Conservation (phyloP, 2,329 filamentous ascomycete species). For the Neonectria magnoliae region DNA sequence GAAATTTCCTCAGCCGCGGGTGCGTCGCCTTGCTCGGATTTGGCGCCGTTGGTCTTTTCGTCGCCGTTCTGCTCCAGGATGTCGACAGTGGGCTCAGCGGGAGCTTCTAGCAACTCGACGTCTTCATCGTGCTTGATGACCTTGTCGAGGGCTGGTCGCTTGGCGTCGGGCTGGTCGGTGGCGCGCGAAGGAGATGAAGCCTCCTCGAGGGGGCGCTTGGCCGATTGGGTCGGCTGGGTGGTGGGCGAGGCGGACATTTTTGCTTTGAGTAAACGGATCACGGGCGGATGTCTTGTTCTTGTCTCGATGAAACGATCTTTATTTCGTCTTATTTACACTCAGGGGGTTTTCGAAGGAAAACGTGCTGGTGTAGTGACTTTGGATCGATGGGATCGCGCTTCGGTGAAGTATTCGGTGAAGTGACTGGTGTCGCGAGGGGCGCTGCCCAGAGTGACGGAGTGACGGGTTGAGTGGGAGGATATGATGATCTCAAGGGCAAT, state of each 20-base stretch:
- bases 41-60: slow-evolving; percentile 61
- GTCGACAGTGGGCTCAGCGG: slow-evolving; percentile 48
- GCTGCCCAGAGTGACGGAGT: slow-evolving; percentile 47
- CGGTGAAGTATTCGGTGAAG: slow-evolving; percentile 54
- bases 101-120: slow-evolving; percentile 53
- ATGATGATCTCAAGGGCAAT: slow-evolving; percentile 41
- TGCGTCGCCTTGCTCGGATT: slow-evolving; percentile 48
- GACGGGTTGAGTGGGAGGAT: slow-evolving; percentile 44
- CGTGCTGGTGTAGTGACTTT: slow-evolving; percentile 82
- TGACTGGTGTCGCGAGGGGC: slow-evolving; percentile 50
- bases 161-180: slow-evolving; percentile 94
- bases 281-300: slow-evolving; percentile 34
- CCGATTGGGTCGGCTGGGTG: slow-evolving; percentile 72
- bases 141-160: slow-evolving; percentile 96
- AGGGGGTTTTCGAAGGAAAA: slow-evolving; percentile 89
- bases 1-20: slow-evolving; percentile 44
- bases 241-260: slow-evolving; percentile 79
- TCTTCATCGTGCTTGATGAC: slow-evolving; percentile 75
- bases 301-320: slow-evolving; percentile 45
- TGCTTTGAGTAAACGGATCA: slow-evolving; percentile 49
- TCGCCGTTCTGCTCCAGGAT: slow-evolving; percentile 59
- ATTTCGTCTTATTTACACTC: slow-evolving; percentile 80
- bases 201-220: slow-evolving; percentile 96
- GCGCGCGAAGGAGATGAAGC: slow-evolving; percentile 92
- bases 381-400: slow-evolving; percentile 54